Conservation (phyloP, 257 asterid species). For the Solanum medicagineum region DNA sequence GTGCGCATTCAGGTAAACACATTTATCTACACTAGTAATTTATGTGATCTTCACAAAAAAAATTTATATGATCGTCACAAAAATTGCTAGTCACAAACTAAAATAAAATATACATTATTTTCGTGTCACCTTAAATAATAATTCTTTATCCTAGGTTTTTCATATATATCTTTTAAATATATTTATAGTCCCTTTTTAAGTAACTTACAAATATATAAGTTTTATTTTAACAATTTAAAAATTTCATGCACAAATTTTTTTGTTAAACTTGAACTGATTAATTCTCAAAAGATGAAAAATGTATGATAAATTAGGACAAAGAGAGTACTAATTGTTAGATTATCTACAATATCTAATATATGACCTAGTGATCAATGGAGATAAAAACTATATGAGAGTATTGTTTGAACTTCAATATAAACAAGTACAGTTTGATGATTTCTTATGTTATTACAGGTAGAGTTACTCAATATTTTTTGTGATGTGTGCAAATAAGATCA, state of each 20-base stretch:
- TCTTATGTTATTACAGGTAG: neutral
- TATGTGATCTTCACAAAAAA: neutral
- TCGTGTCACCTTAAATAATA: too few species aligned
- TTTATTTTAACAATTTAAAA: too few species aligned
- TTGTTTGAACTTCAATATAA: neutral
- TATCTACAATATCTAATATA: neutral
- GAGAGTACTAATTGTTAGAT: neutral
- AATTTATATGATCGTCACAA: too few species aligned
- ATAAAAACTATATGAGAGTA: neutral
- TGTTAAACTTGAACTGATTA: too few species aligned
- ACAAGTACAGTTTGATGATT: neutral
- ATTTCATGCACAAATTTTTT: too few species aligned
- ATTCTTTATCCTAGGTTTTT: too few species aligned
- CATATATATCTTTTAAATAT: too few species aligned
- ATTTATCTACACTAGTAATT: neutral
- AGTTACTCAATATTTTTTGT: neutral
- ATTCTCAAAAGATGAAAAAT: too few species aligned
- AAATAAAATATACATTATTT: neutral
- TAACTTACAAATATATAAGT: too few species aligned
- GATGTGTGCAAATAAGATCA: neutral
- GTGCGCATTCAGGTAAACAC: conserved; percentile 52
- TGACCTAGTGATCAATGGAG: neutral
- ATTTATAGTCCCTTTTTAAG: too few species aligned
- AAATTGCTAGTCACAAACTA: neutral
- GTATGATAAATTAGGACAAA: too few species aligned